These are phyloP conservation scores for Mucor piriformis DNA, from an alignment of 371 early-diverging fungal species.

Conservation along the genomic window DNA sequence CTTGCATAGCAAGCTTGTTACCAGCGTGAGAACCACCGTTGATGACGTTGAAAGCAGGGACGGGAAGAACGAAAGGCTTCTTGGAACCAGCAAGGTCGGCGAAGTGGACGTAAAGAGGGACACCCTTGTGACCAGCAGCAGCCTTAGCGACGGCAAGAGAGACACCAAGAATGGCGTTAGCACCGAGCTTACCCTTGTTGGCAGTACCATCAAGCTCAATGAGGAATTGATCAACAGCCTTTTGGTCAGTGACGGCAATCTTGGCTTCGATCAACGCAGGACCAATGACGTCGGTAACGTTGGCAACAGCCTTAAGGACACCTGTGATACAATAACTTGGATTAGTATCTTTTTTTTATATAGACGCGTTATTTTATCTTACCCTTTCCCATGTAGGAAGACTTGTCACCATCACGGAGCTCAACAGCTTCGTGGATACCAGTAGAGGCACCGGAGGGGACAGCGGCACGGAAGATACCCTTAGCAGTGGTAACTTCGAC, in stretches of 20 bases:
- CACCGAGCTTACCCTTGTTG: slow-evolving; percentile 96
- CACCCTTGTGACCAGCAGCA: slow-evolving; percentile 90
- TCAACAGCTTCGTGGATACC: slow-evolving; percentile 99
- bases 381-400: slow-evolving; percentile 94
- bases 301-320: slow-evolving; percentile 91
- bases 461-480: slow-evolving; percentile 94
- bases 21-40: slow-evolving; percentile 99
- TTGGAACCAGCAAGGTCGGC: slow-evolving; percentile 82
- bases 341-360: background rate
- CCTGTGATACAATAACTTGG: slow-evolving; percentile 42
- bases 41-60: slow-evolving; percentile 99
- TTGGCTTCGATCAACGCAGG: slow-evolving; percentile 77
- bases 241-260: slow-evolving; percentile 84
- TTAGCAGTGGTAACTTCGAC: slow-evolving; percentile 93
- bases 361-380: slow-evolving; percentile 9
- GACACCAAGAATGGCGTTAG: slow-evolving; percentile 98
- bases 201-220: slow-evolving; percentile 91
- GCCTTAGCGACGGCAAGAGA: slow-evolving; percentile 96
- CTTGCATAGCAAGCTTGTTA: slow-evolving; percentile 99
- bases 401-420: slow-evolving; percentile 89
- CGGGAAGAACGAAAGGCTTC: slow-evolving; percentile 90
- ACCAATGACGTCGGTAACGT: slow-evolving; percentile 89
- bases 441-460: slow-evolving; percentile 99
- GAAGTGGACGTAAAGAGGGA: slow-evolving; percentile 93
- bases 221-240: slow-evolving; percentile 90